phyloP scores from a whole-genome alignment of 108 stramenopile genomes.

The Licmophora abbreviata region DNA sequence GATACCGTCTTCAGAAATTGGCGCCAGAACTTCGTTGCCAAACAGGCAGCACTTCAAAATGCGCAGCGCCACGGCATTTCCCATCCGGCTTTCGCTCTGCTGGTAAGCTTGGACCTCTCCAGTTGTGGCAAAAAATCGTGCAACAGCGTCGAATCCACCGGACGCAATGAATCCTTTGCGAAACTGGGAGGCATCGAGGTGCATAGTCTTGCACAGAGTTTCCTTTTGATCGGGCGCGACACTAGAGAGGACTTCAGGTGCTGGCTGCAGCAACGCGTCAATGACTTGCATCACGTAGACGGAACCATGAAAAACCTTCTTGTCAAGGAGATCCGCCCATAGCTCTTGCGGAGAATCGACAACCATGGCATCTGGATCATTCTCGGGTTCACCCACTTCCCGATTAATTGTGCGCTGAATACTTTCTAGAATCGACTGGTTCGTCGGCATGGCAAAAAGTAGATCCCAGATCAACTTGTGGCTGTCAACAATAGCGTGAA shows the following conservation, averaged over 20 bases:
- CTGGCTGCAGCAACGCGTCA: conserved; percentile 86
- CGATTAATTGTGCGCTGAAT: conserved; percentile 45
- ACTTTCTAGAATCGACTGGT: conserved; percentile 43
- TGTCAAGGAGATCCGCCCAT: conserved; percentile 70
- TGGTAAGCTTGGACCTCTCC: conserved; percentile 34
- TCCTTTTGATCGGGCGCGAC: conserved; percentile 23
- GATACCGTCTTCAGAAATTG: background rate
- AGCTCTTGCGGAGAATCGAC: conserved; percentile 37
- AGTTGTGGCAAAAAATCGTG: conserved; percentile 60
- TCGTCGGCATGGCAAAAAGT: conserved; percentile 88
- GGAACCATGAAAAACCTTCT: conserved; percentile 62
- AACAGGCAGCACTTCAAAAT: conserved; percentile 80
- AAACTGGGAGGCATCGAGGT: conserved; percentile 38
- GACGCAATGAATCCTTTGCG: conserved; percentile 70
- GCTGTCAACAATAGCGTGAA: conserved; percentile 25
- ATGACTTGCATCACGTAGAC: conserved; percentile 91
- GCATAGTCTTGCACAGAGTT: conserved; percentile 27
- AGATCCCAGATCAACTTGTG: conserved; percentile 87
- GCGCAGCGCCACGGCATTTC: conserved; percentile 75
- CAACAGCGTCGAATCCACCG: conserved; percentile 87
- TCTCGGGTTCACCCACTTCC: conserved; percentile 2
- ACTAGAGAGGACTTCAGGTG: conserved; percentile 59
- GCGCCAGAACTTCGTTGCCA: conserved; percentile 21
- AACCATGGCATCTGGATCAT: conserved; percentile 49
- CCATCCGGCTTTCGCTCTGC: conserved; percentile 64